Base-by-base conservation (phyloP, 768 basidiomycete species). In the Exsudoporus frostii region DNA sequence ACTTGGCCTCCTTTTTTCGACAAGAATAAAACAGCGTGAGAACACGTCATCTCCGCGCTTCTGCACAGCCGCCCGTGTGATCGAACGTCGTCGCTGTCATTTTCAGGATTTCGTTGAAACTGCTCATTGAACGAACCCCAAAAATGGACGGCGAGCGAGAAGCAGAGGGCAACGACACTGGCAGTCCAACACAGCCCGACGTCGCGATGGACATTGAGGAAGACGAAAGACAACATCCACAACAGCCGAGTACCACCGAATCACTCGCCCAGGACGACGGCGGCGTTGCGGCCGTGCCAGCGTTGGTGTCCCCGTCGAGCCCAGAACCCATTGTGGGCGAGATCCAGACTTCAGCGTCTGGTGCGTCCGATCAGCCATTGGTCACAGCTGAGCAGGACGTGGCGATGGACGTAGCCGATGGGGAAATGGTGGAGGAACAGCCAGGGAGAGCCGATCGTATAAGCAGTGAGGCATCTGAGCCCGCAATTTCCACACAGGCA, bases 41-140 rank as follows among this genome's bases (percentile, higher is more conserved):
- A 62, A 42, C 17, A 20, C 11, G 13, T 41, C 34, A 30, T 25
- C 27, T n/a, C 15, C 24, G 36, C 36, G 34, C 6, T 32, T 42
- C 9, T 40, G 50, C 53, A 65, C 64, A 59, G 64, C 64, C 64
- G 67, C 62, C 15, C 51, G 51, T 42, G 65, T 62, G 61, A 65
- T 65, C 64, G 61, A 63, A 49, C 38, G 14, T 47, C 33, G 60
- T 44, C 51, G 40, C 57, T 60, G 65, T 67, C 65, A 66, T 61
- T 63, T 63, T 65, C 58, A 55, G 48, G 42, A 56, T 65, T 56
- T 53, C 56, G 56, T 53, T 40, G 34, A 51, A 49, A 44, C 53
- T 7, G 52, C 50, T 33, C 50, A n/a, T n/a, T n/a, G n/a, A 54
- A 55, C 54, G 43, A 52, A 40, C 50, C 20, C 19, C 34, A 27